phyloP scores from a whole-genome alignment of 192 early-diverging fungal genomes.

The Backusella sp. region DNA sequence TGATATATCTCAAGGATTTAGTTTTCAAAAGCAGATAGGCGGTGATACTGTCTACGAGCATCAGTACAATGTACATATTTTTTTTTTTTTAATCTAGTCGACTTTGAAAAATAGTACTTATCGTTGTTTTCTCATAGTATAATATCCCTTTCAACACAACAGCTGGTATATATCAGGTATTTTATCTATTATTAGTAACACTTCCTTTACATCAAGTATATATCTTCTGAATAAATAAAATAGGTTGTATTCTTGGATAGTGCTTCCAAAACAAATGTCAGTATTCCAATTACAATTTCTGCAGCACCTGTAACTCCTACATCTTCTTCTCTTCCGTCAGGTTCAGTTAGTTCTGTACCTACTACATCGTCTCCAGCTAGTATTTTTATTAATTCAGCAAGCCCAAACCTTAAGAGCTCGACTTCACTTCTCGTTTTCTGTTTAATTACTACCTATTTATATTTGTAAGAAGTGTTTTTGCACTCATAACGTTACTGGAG shows the following conservation, averaged over 20 bases:
- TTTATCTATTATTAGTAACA: neutral
- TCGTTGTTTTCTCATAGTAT: conserved; percentile 12
- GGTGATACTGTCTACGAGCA: conserved; percentile 17
- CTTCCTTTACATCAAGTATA: neutral
- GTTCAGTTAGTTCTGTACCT: conserved; percentile 88
- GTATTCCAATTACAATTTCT: conserved; percentile 14
- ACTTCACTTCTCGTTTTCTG: neutral
- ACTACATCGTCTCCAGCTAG: conserved; percentile 42
- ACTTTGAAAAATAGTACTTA: neutral
- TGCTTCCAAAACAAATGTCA: conserved; percentile 8
- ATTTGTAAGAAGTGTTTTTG: neutral
- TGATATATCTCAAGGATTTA: conserved; percentile 16
- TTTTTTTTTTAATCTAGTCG: neutral
- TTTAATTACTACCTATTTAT: neutral
- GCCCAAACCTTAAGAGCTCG: neutral
- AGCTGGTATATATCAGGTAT: conserved; percentile 20
- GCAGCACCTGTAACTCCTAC: conserved; percentile 7
- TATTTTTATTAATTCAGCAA: neutral
- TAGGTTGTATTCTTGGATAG: conserved; percentile 16
- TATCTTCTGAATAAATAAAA: neutral
- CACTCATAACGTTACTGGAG: conserved; percentile 25
- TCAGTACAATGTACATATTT: conserved; percentile 15
- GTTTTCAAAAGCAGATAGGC: neutral
- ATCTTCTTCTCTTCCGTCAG: neutral
- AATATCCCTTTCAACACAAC: conserved; percentile 19